Evolutionary conservation across 2,329 filamentous ascomycete species (phyloP), one percentile per base, ranked within the genome.

Genomic region (Trichoderma aggressivum): DNA sequence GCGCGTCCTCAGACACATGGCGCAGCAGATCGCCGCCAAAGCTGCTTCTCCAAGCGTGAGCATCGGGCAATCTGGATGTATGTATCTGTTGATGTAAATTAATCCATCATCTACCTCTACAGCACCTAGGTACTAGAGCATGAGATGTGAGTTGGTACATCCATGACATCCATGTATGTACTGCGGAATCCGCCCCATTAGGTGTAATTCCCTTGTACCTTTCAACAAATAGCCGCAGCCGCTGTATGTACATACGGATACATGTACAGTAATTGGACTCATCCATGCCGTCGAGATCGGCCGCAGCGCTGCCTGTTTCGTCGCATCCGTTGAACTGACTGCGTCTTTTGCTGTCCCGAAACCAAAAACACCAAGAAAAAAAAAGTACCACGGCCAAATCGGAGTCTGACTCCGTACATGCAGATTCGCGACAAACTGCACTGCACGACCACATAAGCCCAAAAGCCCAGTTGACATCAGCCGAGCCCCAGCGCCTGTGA

Each of bases 211-310:
- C 30, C 18, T 5, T 47, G 39, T n/a, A 47, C 39, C 36, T 43
- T 43, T 7, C 36, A 43, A 12, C 28, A 55, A 70, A 70, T 63
- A 70, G 59, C 67, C 67, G 67, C 59, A 70, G 59, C 39, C 55
- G 65, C 65, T 24, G 34, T 43, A 26, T 18, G 43, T 50, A 50
- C 30, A 18, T 36, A n/a, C n/a, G n/a, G n/a, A n/a, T n/a, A 28
- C 26, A 28, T 28, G 26, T 28, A 24, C 34, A 36, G 34, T 12
- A 36, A 36, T 28, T 28, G 26, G 26, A 28, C 26, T 28, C 26
- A 12, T 11, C 12, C 10, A 36, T 36, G 36, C 24, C 12, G 11
- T 62, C 18, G 67, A 55, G 67, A 70, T 70, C 67, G 61, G 14
- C 67, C 39, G 21, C 34, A 56, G 47, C 18, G 50, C 59, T 70